Base-by-base conservation (phyloP, 106 monocot species). In the Dioscorea zingiberensis region DNA sequence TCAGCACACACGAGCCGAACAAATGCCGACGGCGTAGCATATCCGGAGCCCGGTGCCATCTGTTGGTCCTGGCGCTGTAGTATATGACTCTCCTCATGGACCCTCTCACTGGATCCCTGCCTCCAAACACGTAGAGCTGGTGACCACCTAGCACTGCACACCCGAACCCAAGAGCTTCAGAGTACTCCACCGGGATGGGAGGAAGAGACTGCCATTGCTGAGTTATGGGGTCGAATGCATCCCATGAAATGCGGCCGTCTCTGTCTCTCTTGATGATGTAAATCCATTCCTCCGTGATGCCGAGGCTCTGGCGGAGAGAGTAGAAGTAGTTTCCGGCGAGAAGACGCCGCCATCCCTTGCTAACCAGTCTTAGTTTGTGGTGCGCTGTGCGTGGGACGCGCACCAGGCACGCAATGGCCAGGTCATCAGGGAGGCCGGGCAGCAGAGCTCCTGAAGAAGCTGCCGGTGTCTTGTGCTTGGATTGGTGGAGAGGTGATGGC, bases 371-470 rank as follows among this genome's bases (percentile, higher is more conserved):
- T 25, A 84, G 55, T 28, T 73, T 76, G 17, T 62, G 60, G 60
- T 84, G 84, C 45, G 72, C 68, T 4, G 64, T 47, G 21, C 80
- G 72, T 13, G 84, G 84, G 44, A 80, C 80, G 3, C 76, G 68
- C 48, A 76, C 70, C 14, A 84, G 65, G 59, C 84, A 84, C 7
- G 79, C 84, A 0, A 84, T 76, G 30, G 80, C 76, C 14, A 84
- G 72, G 65, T 84, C 84, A 7, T 84, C 84, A 8, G 84, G 84
- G 21, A 84, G 80, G 18, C 76, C 76, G 13, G 84, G 80, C 4
- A 84, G 63, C 16, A 84, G 80, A 55, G 84, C 80, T 48, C 58
- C 68, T 57, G 59, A 29, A 54, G 47, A 73, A 38, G 59, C 17
- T 65, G 27, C 67, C 26, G 22, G 7, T 0, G 66, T 8, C 63